Percentiles rank a stretch among this genome's conserved stretches.
Conservation (phyloP, 139 green algal species). For the Mychonastes homosphaera region DNA sequence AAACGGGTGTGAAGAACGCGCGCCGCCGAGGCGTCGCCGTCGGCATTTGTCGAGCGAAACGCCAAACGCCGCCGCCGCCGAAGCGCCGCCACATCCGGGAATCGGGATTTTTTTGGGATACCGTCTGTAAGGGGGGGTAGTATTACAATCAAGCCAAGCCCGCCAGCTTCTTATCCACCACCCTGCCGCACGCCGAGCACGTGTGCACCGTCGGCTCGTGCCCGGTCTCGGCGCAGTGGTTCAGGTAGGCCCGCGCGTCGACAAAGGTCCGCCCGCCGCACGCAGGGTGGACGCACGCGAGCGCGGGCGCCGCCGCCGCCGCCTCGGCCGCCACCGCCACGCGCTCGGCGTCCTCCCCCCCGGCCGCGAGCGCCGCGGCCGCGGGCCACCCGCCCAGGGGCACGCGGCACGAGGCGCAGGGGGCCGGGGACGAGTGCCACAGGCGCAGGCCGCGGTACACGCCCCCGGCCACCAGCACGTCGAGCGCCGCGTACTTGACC, state of each 20-base stretch:
- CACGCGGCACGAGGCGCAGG: constrained; percentile 22
- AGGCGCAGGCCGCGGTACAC: constrained; percentile 40
- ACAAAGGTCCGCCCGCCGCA: not conserved
- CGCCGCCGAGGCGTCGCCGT: too few species aligned
- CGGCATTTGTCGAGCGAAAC: too few species aligned
- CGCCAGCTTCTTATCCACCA: not conserved
- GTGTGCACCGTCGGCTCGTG: constrained; percentile 5
- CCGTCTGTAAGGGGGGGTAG: not conserved
- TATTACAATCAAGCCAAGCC: not conserved
- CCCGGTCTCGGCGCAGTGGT: constrained; percentile 1
- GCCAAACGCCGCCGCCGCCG: too few species aligned
- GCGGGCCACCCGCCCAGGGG: constrained; percentile 17
- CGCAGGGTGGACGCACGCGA: not conserved
- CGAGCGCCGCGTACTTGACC: constrained; percentile 45
- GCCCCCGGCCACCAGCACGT: constrained; percentile 30
- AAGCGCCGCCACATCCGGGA: too few species aligned
- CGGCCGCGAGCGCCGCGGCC: not conserved
- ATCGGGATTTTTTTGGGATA: not conserved
- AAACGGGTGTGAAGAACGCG: too few species aligned
- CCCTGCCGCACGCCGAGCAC: not conserved
- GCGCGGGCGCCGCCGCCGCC: not conserved
- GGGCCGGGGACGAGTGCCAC: constrained; percentile 41
- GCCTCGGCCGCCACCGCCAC: not conserved
- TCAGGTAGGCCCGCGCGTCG: constrained; percentile 5
- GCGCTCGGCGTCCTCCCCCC: not conserved